These are phyloP conservation scores for Amaranthus tricolor DNA, from an alignment of 179 eudicot genomes.

Conservation along the genomic window DNA sequence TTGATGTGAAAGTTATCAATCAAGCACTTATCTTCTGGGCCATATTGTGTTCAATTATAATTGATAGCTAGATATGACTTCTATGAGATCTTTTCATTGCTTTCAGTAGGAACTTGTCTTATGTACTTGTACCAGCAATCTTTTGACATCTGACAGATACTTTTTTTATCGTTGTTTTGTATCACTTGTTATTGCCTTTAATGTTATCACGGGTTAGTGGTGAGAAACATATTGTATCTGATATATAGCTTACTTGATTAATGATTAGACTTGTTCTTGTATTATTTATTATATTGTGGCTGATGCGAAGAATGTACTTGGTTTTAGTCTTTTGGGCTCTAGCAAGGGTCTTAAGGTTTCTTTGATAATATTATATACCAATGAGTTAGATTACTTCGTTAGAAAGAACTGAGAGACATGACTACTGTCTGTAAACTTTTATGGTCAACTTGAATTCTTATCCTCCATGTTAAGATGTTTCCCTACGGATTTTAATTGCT, in stretches of 20 bases:
- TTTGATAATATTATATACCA: not conserved
- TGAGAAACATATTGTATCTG: not conserved
- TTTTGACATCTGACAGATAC: not conserved
- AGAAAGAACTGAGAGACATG: not conserved
- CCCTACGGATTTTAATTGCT: not conserved
- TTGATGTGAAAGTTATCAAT: not conserved
- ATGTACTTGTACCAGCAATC: not conserved
- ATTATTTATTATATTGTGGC: not conserved
- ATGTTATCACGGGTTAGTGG: not conserved
- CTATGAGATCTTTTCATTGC: not conserved
- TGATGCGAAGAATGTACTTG: not conserved
- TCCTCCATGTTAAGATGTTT: not conserved
- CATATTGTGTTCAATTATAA: not conserved
- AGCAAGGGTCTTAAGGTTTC: too few species aligned
- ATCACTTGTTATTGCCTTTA: not conserved
- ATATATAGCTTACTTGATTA: not conserved
- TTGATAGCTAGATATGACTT: not conserved
- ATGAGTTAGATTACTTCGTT: not conserved
- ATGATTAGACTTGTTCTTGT: not conserved
- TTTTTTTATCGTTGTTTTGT: not conserved
- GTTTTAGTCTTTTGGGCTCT: not conserved
- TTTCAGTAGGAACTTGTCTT: not conserved
- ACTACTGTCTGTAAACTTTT: not conserved
- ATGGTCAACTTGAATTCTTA: not conserved
- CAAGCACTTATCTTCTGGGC: conserved; percentile 2